A percentile compares a stretch with the other conserved stretches of the same genome.
These are phyloP conservation scores for Begonia loranthoides DNA, from an alignment of 306 rosid species.

Conservation along the genomic window DNA sequence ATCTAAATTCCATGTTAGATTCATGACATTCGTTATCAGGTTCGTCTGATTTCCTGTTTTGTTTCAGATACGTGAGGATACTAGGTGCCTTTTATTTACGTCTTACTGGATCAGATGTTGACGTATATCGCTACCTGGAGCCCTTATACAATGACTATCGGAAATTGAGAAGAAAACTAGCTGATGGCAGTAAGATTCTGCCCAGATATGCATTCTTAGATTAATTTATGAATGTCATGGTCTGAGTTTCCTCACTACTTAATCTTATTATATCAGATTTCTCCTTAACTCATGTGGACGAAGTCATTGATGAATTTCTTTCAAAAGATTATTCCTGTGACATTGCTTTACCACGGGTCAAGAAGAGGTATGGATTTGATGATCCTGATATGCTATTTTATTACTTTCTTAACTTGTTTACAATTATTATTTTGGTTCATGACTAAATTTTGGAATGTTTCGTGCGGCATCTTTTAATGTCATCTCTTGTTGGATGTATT, in stretches of 20 bases:
- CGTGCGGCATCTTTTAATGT: no score
- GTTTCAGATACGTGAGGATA: slow-evolving; percentile 64
- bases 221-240: neutral
- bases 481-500: no score
- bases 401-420: neutral
- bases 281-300: slow-evolving; percentile 82
- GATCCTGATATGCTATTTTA: neutral
- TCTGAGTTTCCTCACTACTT: slow-evolving; percentile 1
- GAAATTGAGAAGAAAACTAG: slow-evolving; percentile 47
- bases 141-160: slow-evolving; percentile 85
- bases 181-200: slow-evolving; percentile 68
- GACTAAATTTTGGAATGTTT: no score
- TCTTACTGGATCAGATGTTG: slow-evolving; percentile 74
- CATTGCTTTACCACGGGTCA: slow-evolving; percentile 84
- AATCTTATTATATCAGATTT: slow-evolving; percentile 36
- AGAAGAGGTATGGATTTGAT: slow-evolving; percentile 45
- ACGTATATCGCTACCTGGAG: slow-evolving; percentile 77
- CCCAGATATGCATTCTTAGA: neutral
- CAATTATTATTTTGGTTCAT: no score
- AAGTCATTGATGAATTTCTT: slow-evolving; percentile 92
- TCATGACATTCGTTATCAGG: no score
- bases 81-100: slow-evolving; percentile 95
- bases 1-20: no score
- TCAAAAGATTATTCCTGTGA: slow-evolving; percentile 84
- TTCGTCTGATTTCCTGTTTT: neutral